Evolutionary conservation across 1,139 yeast species (phyloP).

Genomic region (Geotrichum histeridarum): DNA sequence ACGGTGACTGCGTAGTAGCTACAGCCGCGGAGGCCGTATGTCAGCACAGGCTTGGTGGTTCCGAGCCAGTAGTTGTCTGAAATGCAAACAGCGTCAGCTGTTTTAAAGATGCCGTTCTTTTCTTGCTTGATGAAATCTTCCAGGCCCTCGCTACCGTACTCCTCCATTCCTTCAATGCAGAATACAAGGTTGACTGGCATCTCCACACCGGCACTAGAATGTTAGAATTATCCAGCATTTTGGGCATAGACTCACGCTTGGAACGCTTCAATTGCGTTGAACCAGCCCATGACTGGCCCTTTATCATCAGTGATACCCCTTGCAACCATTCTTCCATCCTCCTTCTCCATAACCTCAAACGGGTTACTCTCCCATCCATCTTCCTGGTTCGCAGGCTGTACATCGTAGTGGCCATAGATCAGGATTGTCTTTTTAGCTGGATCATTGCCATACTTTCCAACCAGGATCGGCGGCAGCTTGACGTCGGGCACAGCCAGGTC

Average conservation of each 20-base stretch:
- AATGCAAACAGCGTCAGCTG: constrained; percentile 90
- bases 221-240: constrained; percentile 63
- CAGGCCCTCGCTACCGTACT: constrained; percentile 89
- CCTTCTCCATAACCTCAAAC: constrained; percentile 60
- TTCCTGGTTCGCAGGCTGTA: constrained; percentile 86
- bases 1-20: constrained; percentile 81
- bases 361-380: constrained; percentile 93
- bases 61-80: constrained; percentile 99
- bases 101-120: constrained; percentile 71
- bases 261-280: constrained; percentile 88
- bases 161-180: constrained; percentile 99
- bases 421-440: constrained; percentile 77
- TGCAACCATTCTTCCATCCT: constrained; percentile 62
- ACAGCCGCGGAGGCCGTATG: constrained; percentile 96
- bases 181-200: constrained; percentile 89
- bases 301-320: constrained; percentile 97
- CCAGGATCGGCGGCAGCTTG: constrained; percentile 85
- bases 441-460: constrained; percentile 74
- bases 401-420: constrained; percentile 96
- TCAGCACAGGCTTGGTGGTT: constrained; percentile 89
- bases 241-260: constrained; percentile 39
- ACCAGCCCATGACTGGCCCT: constrained; percentile 98
- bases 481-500: constrained; percentile 44
- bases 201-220: constrained; percentile 71
- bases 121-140: constrained; percentile 77